A percentile compares a stretch with the other conserved stretches of the same genome.
phyloP scores from a whole-genome alignment of 805 yeast species.

The Candida chauliodis region DNA sequence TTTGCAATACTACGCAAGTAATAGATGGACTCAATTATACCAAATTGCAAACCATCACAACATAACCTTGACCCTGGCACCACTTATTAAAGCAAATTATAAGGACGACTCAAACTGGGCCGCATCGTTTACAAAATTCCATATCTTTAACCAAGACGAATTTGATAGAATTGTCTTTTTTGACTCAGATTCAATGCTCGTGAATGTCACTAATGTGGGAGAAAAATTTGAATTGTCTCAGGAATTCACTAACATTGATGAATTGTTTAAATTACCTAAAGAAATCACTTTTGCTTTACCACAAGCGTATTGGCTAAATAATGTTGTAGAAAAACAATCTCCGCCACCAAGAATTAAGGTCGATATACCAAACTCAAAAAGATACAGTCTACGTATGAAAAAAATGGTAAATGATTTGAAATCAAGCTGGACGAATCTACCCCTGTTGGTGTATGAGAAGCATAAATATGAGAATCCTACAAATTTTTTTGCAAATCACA shows the following conservation, averaged over 20 bases:
- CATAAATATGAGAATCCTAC: conserved; percentile 27
- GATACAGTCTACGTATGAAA: conserved; percentile 11
- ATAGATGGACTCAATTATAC: conserved; percentile 13
- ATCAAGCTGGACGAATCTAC: conserved; percentile 10
- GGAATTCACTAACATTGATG: conserved; percentile 22
- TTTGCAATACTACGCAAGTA: conserved; percentile 12
- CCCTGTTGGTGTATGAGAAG: conserved; percentile 17
- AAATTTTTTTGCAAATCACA: conserved; percentile 39
- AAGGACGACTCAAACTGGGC: conserved; percentile 38
- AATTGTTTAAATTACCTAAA: conserved; percentile 25
- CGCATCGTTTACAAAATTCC: conserved; percentile 52
- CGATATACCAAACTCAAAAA: conserved; percentile 13
- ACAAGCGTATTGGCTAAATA: conserved; percentile 34
- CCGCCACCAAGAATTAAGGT: conserved; percentile 9
- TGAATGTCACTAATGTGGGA: conserved; percentile 13
- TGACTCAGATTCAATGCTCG: conserved; percentile 54
- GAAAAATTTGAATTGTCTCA: conserved; percentile 1
- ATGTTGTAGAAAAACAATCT: conserved; percentile 13
- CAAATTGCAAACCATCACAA: conserved; percentile 15
- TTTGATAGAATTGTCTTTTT: conserved; percentile 54
- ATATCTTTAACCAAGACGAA: conserved; percentile 46
- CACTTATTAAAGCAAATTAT: conserved; percentile 11
- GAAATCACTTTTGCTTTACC: conserved; percentile 27
- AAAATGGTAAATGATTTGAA: conserved; percentile 13
- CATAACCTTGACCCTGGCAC: conserved; percentile 26